Percentiles rank a stretch among this genome's conserved stretches.
Evolutionary conservation across 805 yeast genomes (phyloP).

Genomic region (Ogataea thermomethanolica): DNA sequence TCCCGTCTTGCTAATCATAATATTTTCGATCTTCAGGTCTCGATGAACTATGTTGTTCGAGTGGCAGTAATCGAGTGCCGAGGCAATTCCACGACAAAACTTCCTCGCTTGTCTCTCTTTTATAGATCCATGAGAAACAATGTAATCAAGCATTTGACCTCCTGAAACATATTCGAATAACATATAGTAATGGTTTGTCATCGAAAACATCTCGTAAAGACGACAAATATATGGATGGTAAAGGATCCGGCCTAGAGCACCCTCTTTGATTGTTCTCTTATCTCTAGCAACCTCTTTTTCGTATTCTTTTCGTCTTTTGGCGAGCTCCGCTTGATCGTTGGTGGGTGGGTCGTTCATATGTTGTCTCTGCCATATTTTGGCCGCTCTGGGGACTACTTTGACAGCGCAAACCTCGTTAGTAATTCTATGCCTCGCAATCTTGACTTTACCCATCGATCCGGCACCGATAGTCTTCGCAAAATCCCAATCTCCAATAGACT

Average conservation of each 20-base stretch:
- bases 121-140: conserved; percentile 91
- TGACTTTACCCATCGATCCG: conserved; percentile 99
- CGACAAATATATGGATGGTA: conserved; percentile 92
- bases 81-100: conserved; percentile 91
- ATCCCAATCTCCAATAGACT: conserved; percentile 95
- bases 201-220: conserved; percentile 87
- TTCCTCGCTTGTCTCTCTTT: conserved; percentile 92
- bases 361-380: conserved; percentile 67
- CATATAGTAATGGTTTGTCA: conserved; percentile 97
- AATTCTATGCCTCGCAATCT: conserved; percentile 79
- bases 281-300: conserved; percentile 88
- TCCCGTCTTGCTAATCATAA: conserved; percentile 89
- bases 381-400: conserved; percentile 89
- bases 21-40: conserved; percentile 93
- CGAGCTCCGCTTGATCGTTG: conserved; percentile 50
- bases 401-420: conserved; percentile 87
- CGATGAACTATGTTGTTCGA: conserved; percentile 94
- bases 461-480: conserved; percentile 94
- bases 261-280: conserved; percentile 89
- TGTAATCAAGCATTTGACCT: conserved; percentile 95
- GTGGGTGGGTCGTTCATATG: conserved; percentile 70
- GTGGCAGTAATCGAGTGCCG: conserved; percentile 92
- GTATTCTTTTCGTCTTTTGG: conserved; percentile 62
- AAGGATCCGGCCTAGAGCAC: conserved; percentile 84
- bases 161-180: conserved; percentile 95